phyloP scores from a whole-genome alignment of 129 eudicot species.

The Ambrosia artemisiifolia region DNA sequence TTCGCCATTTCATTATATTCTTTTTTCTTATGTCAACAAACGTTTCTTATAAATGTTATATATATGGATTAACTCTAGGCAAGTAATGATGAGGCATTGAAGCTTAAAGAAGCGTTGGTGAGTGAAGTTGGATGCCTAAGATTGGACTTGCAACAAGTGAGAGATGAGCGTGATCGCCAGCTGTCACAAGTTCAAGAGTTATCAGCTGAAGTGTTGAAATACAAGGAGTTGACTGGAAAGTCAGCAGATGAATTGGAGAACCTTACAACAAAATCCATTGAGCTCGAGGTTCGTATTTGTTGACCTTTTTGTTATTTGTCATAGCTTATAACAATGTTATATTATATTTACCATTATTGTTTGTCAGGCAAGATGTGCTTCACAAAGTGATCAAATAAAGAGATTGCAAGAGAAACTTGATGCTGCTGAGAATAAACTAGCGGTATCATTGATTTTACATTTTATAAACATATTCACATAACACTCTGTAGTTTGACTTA shows the following conservation, averaged over 20 bases:
- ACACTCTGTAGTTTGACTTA: not conserved
- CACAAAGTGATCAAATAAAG: constrained; percentile 57
- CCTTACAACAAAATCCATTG: constrained; percentile 47
- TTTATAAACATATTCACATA: not conserved
- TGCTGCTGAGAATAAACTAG: constrained; percentile 66
- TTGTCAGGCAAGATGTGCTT: constrained; percentile 57
- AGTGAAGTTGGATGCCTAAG: constrained; percentile 60
- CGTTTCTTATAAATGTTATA: not conserved
- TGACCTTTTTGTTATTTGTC: not conserved
- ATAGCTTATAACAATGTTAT: not conserved
- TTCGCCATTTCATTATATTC: not conserved
- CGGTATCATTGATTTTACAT: constrained; percentile 37
- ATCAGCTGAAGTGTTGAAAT: constrained; percentile 50
- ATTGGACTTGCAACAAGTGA: constrained; percentile 65
- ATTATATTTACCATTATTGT: not conserved
- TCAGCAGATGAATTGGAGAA: constrained; percentile 59
- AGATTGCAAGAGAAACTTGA: constrained; percentile 65
- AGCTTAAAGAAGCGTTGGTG: constrained; percentile 59
- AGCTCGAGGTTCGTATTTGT: constrained; percentile 62
- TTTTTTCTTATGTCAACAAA: not conserved
- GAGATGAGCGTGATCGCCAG: constrained; percentile 81
- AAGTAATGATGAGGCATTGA: constrained; percentile 56
- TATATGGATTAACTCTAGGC: constrained; percentile 37
- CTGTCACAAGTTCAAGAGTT: constrained; percentile 45
- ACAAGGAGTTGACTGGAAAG: constrained; percentile 56